Evolutionary conservation across 208 protist genomes (phyloP), one percentile per base, ranked within the genome.

Genomic region (Acanthamoeba polyphaga): DNA sequence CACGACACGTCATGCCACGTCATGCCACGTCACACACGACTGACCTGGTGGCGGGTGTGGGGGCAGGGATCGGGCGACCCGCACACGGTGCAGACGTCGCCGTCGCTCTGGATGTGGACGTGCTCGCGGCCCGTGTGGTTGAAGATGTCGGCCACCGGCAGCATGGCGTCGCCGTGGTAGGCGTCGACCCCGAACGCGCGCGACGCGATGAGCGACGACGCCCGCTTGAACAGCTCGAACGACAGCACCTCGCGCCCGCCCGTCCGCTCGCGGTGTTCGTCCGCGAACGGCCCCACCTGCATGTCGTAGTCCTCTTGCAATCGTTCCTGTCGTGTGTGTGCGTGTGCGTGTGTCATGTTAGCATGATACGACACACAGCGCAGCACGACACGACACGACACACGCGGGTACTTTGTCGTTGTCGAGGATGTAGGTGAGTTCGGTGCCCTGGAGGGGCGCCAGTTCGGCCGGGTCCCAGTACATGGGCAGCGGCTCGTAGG

Each of bases 91-190:
- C 60, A 66, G 13, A 66, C 60, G 60, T 66, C 60, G 60, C 60
- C 60, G 60, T 66, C 60, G 24, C 9, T 29, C 19, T 66, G 22
- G 24, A 66, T 66, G 24, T 66, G 60, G 24, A 66, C 60, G 24
- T 66, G 60, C 60, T 66, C 60, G 60, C 22, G 13, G 12, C 60
- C 60, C 17, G 60, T 66, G 60, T 66, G 60, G 60, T 66, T 66
- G 60, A 66, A 66, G 24, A 66, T 66, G 60, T 66, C 60, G 60
- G 60, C 60, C 60, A 66, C 60, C 60, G 60, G 60, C 22, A 66
- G 60, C 60, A 66, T 66, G 60, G 60, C 60, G 60, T 66, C 60
- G 60, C 60, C 60, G 60, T 66, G 60, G 60, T 66, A 66, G 60
- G 60, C 60, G 60, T 66, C 60, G 60, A 66, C 60, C 1, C 60